A percentile compares a stretch with the other conserved stretches of the same genome.
These are phyloP conservation scores for Periconia sp. DNA, from an alignment of 2,329 filamentous ascomycete genomes.

Conservation along the genomic window DNA sequence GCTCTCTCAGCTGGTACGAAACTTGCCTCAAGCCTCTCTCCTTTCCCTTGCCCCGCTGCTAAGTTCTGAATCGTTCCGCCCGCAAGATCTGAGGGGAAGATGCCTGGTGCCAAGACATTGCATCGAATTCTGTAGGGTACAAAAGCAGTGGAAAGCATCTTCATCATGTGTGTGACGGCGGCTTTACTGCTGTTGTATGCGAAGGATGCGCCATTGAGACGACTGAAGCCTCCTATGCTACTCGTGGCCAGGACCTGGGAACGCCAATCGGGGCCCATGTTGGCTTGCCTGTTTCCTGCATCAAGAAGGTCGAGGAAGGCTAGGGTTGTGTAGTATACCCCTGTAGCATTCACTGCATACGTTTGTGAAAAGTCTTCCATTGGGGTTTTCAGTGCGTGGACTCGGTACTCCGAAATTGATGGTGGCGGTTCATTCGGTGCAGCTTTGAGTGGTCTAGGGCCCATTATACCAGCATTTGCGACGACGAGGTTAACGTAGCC, in stretches of 20 bases:
- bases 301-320: constrained; percentile 52
- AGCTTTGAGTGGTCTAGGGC: constrained; percentile 22
- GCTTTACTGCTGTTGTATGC: constrained; percentile 50
- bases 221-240: constrained; percentile 24
- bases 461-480: constrained; percentile 32
- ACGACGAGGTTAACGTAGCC: constrained; percentile 29
- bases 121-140: constrained; percentile 53
- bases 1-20: constrained; percentile 61
- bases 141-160: constrained; percentile 54
- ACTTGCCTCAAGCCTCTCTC: constrained; percentile 9
- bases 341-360: constrained; percentile 50
- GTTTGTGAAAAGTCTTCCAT: constrained; percentile 38
- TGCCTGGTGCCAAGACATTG: constrained; percentile 58
- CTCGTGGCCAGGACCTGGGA: constrained; percentile 30
- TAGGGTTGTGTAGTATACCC: constrained; percentile 48
- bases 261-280: constrained; percentile 13
- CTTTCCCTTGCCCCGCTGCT: not conserved
- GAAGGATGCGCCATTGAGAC: constrained; percentile 18
- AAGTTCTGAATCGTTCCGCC: constrained; percentile 13
- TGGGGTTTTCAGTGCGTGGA: constrained; percentile 23
- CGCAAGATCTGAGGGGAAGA: constrained; percentile 28
- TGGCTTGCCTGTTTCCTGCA: constrained; percentile 41
- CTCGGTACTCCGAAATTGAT: constrained; percentile 21
- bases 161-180: constrained; percentile 56
- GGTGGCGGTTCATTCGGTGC: constrained; percentile 13